Conservation (phyloP, 345 rosid genomes). For the Lumnitzera racemosa region DNA sequence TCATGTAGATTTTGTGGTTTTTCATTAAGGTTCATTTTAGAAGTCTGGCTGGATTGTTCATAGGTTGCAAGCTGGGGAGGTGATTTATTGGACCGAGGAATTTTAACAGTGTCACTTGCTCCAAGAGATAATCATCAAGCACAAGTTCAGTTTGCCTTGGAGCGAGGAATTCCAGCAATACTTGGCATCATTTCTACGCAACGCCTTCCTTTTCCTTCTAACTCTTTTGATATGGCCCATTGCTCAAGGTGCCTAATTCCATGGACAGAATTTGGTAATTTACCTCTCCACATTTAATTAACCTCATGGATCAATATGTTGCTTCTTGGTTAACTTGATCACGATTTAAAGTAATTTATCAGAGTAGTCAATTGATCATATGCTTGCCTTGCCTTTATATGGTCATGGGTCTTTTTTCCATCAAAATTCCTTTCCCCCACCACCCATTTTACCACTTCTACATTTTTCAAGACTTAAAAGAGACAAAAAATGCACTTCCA, state of each 20-base stretch:
- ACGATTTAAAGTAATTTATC: no score
- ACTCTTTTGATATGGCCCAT: slow-evolving; percentile 98
- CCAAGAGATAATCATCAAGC: slow-evolving; percentile 99
- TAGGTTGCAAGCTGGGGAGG: slow-evolving; percentile 99
- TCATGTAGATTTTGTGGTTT: not conserved
- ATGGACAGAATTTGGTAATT: slow-evolving; percentile 96
- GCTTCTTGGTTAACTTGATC: no score
- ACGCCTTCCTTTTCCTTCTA: slow-evolving; percentile 92
- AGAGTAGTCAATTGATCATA: no score
- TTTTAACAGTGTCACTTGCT: slow-evolving; percentile 85
- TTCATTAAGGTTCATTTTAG: not conserved
- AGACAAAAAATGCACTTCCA: no score
- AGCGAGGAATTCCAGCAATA: slow-evolving; percentile 96
- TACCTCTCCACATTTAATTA: not conserved
- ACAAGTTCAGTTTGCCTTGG: slow-evolving; percentile 95
- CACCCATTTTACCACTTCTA: no score
- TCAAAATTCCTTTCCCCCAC: no score
- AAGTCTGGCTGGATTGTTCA: slow-evolving; percentile 3
- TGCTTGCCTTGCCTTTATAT: no score
- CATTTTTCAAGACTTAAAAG: no score
- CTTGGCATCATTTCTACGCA: slow-evolving; percentile 98
- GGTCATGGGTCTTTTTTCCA: no score
- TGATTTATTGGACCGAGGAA: slow-evolving; percentile 79
- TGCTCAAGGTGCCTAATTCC: slow-evolving; percentile 99
- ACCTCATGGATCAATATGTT: no score